Base-by-base conservation (phyloP, 2,329 filamentous ascomycete species). In the Pseudogymnoascus sp. region DNA sequence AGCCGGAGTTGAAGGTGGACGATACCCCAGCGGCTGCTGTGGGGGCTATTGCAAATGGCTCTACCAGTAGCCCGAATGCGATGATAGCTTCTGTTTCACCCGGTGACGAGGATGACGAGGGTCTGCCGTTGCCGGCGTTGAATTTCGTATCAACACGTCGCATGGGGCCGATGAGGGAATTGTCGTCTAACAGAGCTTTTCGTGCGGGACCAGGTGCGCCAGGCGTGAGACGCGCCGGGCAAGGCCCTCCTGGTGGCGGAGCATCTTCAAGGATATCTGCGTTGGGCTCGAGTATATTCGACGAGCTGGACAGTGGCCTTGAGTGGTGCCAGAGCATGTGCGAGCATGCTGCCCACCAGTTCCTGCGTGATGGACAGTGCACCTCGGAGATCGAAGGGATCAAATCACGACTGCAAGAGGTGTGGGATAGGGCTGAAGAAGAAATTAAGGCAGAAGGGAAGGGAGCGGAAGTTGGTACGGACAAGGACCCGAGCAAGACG, bases 291-390 rank as follows among this genome's bases (percentile, higher is more conserved):
- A 84, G 85, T 66, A 78, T 85, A 0, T 91, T 89, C 71, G 90
- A 96, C 67, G 81, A 84, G 50, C 81, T 92, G 1, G 92, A 96
- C 72, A 89, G 89, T 72, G 84, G 85, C 0, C 79, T 97, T 25
- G 92, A 96, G 72, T 84, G 85, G 67, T 89, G 91, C 4, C 91
- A 96, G 73, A 83, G 82, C 63, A 84, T 92, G 69, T 96, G 90
- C 73, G 93, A 97, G 76, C 87, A 87, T 62, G 93, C 89, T 2
- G 93, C 93, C 0, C 92, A 96, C 72, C 90, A 96, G 71, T 91
- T 95, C 66, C 80, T 97, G n/a, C 86, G 93, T 23, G 89, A 92
- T 62, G 93, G 92, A 10, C 89, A 95, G 70, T 96, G 93, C 75
- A 82, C 80, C n/a, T 82, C 85, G 16, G 91, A 96, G 74, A 82